A percentile compares a stretch with the other conserved stretches of the same genome.
Evolutionary conservation across 2,329 filamentous ascomycete genomes (phyloP).

Genomic region (Didymella pomorum): DNA sequence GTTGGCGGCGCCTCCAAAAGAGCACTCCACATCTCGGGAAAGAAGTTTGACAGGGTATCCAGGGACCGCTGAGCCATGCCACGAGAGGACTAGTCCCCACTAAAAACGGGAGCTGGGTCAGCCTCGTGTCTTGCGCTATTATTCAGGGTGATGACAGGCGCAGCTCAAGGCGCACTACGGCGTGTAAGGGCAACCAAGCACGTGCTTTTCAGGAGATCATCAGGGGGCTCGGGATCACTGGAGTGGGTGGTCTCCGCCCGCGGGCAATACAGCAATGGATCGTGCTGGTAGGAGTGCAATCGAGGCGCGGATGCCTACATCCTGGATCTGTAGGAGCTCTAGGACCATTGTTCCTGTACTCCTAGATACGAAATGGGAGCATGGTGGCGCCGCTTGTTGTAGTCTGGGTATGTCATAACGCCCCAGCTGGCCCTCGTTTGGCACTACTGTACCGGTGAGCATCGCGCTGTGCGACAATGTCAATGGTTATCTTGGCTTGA

Average conservation of each 20-base stretch:
- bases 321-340: not conserved
- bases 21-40: slow-evolving; percentile 18
- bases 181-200: slow-evolving; percentile 3
- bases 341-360: not conserved
- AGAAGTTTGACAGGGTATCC: slow-evolving; percentile 9
- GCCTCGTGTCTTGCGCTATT: slow-evolving; percentile 11
- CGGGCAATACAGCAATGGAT: not conserved
- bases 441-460: slow-evolving; percentile 5
- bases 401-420: not conserved
- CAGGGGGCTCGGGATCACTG: slow-evolving; percentile 2
- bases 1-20: slow-evolving; percentile 13
- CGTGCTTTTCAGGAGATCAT: slow-evolving; percentile 15
- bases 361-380: slow-evolving; percentile 1
- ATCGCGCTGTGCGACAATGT: slow-evolving; percentile 2
- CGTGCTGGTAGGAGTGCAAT: not conserved
- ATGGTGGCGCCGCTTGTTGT: slow-evolving; percentile 1
- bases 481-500: not conserved
- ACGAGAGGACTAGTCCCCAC: not conserved
- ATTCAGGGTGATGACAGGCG: slow-evolving; percentile 14
- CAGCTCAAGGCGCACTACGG: slow-evolving; percentile 3
- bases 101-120: slow-evolving; percentile 1
- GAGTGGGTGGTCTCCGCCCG: not conserved
- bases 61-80: slow-evolving; percentile 1
- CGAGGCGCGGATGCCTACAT: not conserved
- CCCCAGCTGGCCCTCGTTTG: slow-evolving; percentile 1